Evolutionary conservation across 257 asterid genomes (phyloP), one percentile per base, ranked within the genome.

Genomic region (Salvia splendens): DNA sequence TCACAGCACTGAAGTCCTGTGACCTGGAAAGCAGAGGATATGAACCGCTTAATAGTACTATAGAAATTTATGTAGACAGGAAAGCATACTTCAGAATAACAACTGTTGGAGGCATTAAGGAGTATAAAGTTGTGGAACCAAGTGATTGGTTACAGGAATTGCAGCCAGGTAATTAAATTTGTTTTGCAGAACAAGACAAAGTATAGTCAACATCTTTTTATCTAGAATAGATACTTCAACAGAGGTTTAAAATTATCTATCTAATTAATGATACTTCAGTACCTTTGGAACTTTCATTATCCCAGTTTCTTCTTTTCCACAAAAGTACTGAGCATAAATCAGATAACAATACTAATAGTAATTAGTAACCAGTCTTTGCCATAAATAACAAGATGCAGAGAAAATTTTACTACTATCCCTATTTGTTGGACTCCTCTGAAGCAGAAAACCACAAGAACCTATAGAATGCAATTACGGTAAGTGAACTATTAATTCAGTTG

Each of bases 1-100:
- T 83, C 24, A 84, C 95, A 80, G 88, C 88, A 77, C 99, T 94
- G 80, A 94, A 94, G 78, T 87, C 99, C 68, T 87, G 96, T 9
- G 91, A 81, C 88, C 99, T 94, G 64, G 11, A 48, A 67, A 67
- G 63, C 36, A 75, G 5, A 71, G 67, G 61, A 70, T 65, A 68
- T 47, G 49, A 61, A 65, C 72, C 47, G 70, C 62, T 46, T 32
- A 33, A 43, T 11, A 60, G 58, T 35, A 40, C 3, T 40, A 0
- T 40, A 40, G 43, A 53, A 46, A 75, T 20, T 15, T 8, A 6
- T 16, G 28, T 3, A 60, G 38, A 61, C 28, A 32, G 11, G 17
- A 61, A 78, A 12, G 56, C 9, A 64, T 57, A 35, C 20, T 14
- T 58, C 41, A 43, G 16, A 51, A 66, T 57, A 47, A 17, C 72